Conservation (phyloP, 2,329 filamentous ascomycete species). For the Cordyceps cateniannulata region DNA sequence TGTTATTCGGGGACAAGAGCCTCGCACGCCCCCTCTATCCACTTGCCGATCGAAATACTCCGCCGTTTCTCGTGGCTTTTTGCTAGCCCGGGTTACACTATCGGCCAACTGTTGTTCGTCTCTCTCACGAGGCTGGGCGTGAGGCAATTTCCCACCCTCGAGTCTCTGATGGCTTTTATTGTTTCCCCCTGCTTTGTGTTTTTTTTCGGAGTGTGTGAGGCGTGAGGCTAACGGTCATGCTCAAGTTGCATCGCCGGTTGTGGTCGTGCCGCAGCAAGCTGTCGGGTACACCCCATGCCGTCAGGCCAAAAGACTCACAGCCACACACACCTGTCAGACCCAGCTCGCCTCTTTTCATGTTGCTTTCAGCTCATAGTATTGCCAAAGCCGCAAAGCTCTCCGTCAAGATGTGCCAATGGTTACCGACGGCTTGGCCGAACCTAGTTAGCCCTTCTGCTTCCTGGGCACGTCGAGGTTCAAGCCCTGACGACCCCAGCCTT, state of each 20-base stretch:
- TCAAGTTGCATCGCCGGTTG: background rate
- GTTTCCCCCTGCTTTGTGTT: background rate
- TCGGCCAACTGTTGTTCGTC: background rate
- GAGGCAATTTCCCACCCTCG: slow-evolving; percentile 9
- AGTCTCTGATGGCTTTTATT: background rate
- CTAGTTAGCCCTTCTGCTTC: background rate
- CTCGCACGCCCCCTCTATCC: background rate
- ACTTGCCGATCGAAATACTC: background rate
- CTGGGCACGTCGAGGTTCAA: background rate
- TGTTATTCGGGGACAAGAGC: background rate
- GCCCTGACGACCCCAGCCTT: background rate
- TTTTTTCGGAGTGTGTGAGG: too few species aligned
- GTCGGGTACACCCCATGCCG: background rate
- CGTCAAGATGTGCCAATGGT: background rate
- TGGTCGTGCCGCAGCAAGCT: background rate
- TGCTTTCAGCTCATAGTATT: background rate
- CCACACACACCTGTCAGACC: background rate
- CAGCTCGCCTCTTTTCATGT: background rate
- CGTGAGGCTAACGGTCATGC: background rate
- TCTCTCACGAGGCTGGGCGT: background rate
- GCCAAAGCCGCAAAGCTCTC: background rate
- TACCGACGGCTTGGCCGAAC: background rate
- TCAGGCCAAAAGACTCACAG: background rate
- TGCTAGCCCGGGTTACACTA: background rate
- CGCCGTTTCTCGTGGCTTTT: background rate